phyloP scores from a whole-genome alignment of 768 basidiomycete genomes.

The Lactarius akahatsu region DNA sequence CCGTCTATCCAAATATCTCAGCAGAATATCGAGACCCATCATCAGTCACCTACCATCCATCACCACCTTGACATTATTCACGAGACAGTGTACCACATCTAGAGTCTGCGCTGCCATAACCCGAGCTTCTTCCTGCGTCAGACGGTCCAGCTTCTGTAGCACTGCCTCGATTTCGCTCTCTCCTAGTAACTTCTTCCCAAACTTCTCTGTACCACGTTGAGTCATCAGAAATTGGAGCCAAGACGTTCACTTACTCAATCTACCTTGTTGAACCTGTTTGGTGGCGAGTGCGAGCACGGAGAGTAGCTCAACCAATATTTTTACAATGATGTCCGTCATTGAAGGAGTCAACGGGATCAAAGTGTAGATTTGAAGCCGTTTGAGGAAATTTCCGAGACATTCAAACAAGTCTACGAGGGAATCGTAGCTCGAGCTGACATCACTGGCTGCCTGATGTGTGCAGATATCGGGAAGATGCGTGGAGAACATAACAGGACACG shows the following conservation, averaged over 20 bases:
- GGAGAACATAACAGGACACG: not conserved
- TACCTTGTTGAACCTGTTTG: not conserved
- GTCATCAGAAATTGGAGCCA: no score
- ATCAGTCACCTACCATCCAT: not conserved
- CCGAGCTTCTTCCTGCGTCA: not conserved
- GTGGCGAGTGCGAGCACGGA: not conserved
- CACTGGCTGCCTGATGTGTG: not conserved
- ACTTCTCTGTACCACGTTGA: not conserved
- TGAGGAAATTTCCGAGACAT: not conserved
- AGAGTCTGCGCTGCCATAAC: not conserved
- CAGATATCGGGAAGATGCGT: not conserved
- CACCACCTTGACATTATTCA: slow-evolving; percentile 2
- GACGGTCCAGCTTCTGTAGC: not conserved
- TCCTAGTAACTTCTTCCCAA: not conserved
- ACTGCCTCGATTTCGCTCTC: not conserved
- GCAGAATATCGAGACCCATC: not conserved
- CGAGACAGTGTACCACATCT: not conserved
- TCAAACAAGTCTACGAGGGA: slow-evolving; percentile 1
- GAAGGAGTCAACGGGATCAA: not conserved
- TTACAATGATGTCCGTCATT: not conserved
- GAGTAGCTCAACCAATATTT: not conserved
- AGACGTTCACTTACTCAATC: not conserved
- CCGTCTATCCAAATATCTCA: not conserved
- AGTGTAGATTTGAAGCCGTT: not conserved
- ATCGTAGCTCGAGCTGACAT: slow-evolving; percentile 3